Conservation (phyloP, 495 filamentous ascomycete genomes). For the Trypethelium eluteriae region DNA sequence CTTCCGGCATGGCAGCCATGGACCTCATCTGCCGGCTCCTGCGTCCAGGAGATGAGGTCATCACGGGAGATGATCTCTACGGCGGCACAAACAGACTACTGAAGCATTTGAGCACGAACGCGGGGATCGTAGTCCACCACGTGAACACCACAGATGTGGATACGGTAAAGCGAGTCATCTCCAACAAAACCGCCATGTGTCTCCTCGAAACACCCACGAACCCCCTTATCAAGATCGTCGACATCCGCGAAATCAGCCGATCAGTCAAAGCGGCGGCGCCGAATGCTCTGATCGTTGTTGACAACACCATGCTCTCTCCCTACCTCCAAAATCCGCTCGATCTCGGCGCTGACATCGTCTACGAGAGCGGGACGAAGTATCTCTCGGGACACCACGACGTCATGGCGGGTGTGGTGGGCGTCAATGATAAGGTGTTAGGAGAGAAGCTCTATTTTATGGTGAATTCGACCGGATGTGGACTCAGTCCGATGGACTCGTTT, state of each 20-base stretch:
- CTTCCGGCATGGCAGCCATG: constrained; percentile 92
- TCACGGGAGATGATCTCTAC: constrained; percentile 94
- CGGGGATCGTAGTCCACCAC: constrained; percentile 88
- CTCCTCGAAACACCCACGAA: constrained; percentile 95
- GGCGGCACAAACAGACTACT: constrained; percentile 91
- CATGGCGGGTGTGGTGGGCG: constrained; percentile 93
- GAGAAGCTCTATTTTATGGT: constrained; percentile 94
- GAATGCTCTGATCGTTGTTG: constrained; percentile 78
- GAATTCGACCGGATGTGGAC: constrained; percentile 87
- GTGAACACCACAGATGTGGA: constrained; percentile 80
- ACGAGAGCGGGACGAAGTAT: constrained; percentile 97
- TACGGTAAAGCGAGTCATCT: constrained; percentile 59
- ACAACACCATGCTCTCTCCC: constrained; percentile 98
- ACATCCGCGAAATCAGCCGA: constrained; percentile 70
- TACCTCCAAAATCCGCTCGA: constrained; percentile 87
- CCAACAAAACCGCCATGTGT: constrained; percentile 83
- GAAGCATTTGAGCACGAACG: constrained; percentile 76
- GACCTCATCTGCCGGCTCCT: constrained; percentile 95
- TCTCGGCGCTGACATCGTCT: constrained; percentile 89
- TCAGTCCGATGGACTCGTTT: constrained; percentile 93
- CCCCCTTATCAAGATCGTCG: constrained; percentile 94
- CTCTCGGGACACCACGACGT: constrained; percentile 96
- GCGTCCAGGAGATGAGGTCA: constrained; percentile 89
- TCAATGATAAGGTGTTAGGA: constrained; percentile 70
- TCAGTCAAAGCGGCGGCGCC: constrained; percentile 69